These are phyloP conservation scores for Tripidium arundinaceum DNA, from an alignment of 202 grass and related monocot species.

Conservation along the genomic window DNA sequence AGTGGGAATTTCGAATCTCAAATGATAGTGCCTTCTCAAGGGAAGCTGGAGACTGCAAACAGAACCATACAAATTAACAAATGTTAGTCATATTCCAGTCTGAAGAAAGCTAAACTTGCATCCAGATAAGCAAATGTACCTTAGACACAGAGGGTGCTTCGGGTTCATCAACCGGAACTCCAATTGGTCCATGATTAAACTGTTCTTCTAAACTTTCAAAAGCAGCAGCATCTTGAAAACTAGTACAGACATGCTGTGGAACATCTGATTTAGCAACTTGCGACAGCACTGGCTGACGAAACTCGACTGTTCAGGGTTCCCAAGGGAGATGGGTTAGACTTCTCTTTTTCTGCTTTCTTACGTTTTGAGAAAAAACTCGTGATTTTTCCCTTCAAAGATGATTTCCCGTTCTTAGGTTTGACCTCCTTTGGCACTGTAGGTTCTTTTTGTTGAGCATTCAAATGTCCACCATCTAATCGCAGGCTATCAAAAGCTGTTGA, in stretches of 20 bases:
- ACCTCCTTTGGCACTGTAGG: slow-evolving; percentile 27
- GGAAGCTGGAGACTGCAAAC: slow-evolving; percentile 45
- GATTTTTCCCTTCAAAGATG: slow-evolving; percentile 81
- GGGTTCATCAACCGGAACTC: slow-evolving; percentile 25
- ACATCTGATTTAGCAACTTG: slow-evolving; percentile 17
- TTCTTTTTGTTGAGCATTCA: slow-evolving; percentile 26
- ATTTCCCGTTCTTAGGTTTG: slow-evolving; percentile 66
- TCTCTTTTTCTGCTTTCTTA: slow-evolving; percentile 67
- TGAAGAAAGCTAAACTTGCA: slow-evolving; percentile 17
- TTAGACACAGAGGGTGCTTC: slow-evolving; percentile 35
- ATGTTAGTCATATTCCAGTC: background rate
- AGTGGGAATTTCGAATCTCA: slow-evolving; percentile 44
- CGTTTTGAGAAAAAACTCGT: slow-evolving; percentile 74
- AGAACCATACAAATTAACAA: slow-evolving; percentile 33
- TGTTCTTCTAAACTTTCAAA: slow-evolving; percentile 34
- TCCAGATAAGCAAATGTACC: slow-evolving; percentile 31
- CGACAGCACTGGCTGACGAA: slow-evolving; percentile 1
- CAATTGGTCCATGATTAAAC: slow-evolving; percentile 27
- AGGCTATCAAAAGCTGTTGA: slow-evolving; percentile 65
- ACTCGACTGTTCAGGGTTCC: slow-evolving; percentile 15
- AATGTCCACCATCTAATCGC: slow-evolving; percentile 44
- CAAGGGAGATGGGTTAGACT: slow-evolving; percentile 28
- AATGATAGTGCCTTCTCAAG: slow-evolving; percentile 46
- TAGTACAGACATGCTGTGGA: slow-evolving; percentile 12
- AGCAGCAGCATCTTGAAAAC: slow-evolving; percentile 11